Conservation (phyloP, 305 asterid species). For the Fraxinus velutina region DNA sequence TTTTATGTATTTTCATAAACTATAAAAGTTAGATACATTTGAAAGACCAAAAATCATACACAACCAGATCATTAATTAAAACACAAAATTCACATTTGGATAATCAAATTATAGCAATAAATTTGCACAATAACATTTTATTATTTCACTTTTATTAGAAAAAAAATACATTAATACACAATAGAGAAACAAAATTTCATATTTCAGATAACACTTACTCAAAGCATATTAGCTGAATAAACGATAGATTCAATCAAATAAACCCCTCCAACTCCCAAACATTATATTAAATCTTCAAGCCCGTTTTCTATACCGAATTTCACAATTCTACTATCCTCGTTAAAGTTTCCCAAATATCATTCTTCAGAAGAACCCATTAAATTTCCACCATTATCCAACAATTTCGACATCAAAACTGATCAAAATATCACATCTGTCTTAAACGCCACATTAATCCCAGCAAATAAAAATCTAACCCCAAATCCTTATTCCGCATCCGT, state of each 20-base stretch:
- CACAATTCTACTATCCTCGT: neutral
- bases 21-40: neutral
- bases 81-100: neutral
- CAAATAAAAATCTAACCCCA: slow-evolving; percentile 6
- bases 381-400: neutral
- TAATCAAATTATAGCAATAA: neutral
- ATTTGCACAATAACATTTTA: neutral
- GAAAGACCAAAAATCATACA: neutral
- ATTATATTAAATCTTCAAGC: neutral
- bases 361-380: slow-evolving; percentile 5
- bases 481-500: neutral
- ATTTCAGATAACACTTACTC: neutral
- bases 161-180: neutral
- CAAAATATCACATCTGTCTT: neutral
- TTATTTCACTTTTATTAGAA: neutral
- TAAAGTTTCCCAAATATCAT: neutral
- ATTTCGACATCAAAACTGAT: neutral
- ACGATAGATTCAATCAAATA: neutral
- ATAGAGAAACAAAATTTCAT: neutral
- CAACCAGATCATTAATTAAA: neutral
- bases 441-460: slow-evolving; percentile 4
- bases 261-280: neutral
- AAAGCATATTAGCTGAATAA: neutral
- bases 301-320: neutral
- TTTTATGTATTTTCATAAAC: neutral